A percentile compares a stretch with the other conserved stretches of the same genome.
Conservation (phyloP, 2,329 filamentous ascomycete species). For the Beauveria scarabaeidicola region DNA sequence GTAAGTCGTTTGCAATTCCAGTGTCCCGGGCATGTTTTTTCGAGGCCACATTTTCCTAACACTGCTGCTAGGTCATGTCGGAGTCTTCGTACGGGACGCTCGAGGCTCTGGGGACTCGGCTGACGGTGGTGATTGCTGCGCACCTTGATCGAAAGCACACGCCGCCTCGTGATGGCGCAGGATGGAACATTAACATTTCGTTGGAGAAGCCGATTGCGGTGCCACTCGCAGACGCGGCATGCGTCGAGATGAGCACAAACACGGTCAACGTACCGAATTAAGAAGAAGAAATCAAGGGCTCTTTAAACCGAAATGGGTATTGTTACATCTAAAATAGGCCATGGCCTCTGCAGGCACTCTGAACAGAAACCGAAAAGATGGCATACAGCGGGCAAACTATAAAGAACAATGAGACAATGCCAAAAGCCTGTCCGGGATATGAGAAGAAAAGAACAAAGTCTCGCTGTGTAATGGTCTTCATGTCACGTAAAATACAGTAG, state of each 20-base stretch:
- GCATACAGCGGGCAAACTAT: neutral
- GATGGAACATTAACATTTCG: conserved; percentile 48
- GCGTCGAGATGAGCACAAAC: conserved; percentile 44
- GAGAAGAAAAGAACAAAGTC: neutral
- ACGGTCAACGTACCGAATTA: conserved; percentile 13
- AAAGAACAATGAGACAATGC: neutral
- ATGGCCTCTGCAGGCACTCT: neutral
- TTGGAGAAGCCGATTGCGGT: conserved; percentile 69
- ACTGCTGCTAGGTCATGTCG: conserved; percentile 29
- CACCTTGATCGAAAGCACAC: conserved; percentile 27
- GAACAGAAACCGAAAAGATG: neutral
- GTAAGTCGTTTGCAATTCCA: conserved; percentile 32
- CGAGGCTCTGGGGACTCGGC: conserved; percentile 48
- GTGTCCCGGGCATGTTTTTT: neutral
- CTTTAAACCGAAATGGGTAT: neutral
- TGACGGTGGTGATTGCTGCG: conserved; percentile 37
- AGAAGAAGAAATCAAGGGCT: neutral
- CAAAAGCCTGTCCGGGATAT: neutral
- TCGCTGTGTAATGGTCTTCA: conserved; percentile 10
- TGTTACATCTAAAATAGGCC: neutral
- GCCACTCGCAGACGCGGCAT: conserved; percentile 61
- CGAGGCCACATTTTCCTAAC: neutral
- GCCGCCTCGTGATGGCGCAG: conserved; percentile 15
- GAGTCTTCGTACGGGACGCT: conserved; percentile 53
- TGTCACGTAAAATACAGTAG: conserved; percentile 11